phyloP scores from a whole-genome alignment of 129 eudicot genomes.

The Lonicera japonica region DNA sequence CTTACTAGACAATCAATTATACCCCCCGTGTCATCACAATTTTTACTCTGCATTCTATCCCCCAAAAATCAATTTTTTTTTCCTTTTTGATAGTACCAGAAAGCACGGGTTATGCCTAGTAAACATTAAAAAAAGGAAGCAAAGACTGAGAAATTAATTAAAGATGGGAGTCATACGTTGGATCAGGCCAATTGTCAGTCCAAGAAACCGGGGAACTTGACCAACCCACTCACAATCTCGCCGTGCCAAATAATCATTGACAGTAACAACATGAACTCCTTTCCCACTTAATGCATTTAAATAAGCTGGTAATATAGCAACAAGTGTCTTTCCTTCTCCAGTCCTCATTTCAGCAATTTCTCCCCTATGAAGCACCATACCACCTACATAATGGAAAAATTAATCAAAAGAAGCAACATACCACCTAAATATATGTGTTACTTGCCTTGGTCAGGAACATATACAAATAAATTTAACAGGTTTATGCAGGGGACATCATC shows the following conservation, averaged over 20 bases:
- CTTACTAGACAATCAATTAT: no score
- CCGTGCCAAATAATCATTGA: constrained; percentile 95
- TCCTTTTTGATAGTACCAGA: no score
- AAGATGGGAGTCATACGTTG: constrained; percentile 65
- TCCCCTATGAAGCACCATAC: constrained; percentile 98
- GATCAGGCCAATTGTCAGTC: constrained; percentile 92
- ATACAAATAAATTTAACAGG: background rate
- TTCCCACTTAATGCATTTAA: constrained; percentile 85
- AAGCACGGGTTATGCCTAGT: no score
- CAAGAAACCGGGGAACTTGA: constrained; percentile 98
- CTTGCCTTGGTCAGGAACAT: background rate
- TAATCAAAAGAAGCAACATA: background rate
- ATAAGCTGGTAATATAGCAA: constrained; percentile 94
- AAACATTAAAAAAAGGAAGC: background rate
- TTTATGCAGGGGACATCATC: background rate
- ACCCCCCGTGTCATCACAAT: no score
- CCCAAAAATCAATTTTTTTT: no score
- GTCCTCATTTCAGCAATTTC: constrained; percentile 99
- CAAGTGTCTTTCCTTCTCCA: constrained; percentile 98
- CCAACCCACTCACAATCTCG: constrained; percentile 99
- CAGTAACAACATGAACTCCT: constrained; percentile 95
- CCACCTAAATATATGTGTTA: background rate
- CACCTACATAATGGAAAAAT: constrained; percentile 44
- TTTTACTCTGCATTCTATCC: no score
- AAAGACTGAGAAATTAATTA: constrained; percentile 3